phyloP scores from a whole-genome alignment of 495 filamentous ascomycete genomes.

The Daldinia concentrica region DNA sequence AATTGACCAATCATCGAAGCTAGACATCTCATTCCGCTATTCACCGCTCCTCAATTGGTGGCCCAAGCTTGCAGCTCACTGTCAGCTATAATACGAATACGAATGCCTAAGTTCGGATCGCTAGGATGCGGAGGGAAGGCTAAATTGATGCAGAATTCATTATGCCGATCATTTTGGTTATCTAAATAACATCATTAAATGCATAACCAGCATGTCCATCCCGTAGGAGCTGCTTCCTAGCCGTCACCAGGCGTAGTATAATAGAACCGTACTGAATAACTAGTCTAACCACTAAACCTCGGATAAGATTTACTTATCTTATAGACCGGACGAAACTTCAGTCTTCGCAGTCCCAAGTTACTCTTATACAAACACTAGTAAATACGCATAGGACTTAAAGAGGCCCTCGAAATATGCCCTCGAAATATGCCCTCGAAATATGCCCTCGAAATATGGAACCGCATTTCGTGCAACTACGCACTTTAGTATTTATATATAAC shows the following conservation, averaged over 20 bases:
- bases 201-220: not conserved
- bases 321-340: not conserved
- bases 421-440: no score
- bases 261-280: no score
- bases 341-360: not conserved
- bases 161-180: slow-evolving; percentile 12
- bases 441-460: not conserved
- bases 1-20: slow-evolving; percentile 38
- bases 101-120: slow-evolving; percentile 24
- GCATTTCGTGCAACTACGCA: not conserved
- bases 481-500: not conserved
- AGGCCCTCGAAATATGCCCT: not conserved
- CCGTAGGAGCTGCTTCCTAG: no score
- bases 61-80: slow-evolving; percentile 23
- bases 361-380: not conserved
- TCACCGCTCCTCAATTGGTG: slow-evolving; percentile 36
- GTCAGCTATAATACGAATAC: slow-evolving; percentile 38
- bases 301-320: not conserved
- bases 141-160: slow-evolving; percentile 14
- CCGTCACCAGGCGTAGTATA: no score
- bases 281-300: no score
- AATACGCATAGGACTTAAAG: not conserved
- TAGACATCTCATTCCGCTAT: slow-evolving; percentile 20
- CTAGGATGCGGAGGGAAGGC: slow-evolving; percentile 17
- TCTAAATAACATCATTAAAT: not conserved